phyloP scores from a whole-genome alignment of 2,329 filamentous ascomycete genomes.

The Neopestalotiopsis sp. region DNA sequence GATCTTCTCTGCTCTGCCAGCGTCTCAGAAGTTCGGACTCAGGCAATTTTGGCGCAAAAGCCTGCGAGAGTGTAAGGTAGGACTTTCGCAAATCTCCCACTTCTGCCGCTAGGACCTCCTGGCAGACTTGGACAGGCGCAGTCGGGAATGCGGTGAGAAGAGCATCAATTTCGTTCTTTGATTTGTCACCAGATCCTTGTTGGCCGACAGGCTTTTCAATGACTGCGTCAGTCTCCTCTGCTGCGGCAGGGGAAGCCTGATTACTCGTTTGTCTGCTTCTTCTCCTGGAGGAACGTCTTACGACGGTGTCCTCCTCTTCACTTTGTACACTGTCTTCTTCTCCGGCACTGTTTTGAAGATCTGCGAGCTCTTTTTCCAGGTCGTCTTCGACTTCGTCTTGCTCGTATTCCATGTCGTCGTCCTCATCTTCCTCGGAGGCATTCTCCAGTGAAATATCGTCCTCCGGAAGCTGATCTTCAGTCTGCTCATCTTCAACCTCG shows the following conservation, averaged over 20 bases:
- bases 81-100: slow-evolving; percentile 42
- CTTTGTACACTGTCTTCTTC: background rate
- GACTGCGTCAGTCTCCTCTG: background rate
- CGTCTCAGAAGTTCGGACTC: slow-evolving; percentile 24
- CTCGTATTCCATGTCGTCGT: slow-evolving; percentile 26
- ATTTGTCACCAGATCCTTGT: background rate
- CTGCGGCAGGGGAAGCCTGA: background rate
- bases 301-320: slow-evolving; percentile 29
- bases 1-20: slow-evolving; percentile 5
- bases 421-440: slow-evolving; percentile 27
- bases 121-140: slow-evolving; percentile 40
- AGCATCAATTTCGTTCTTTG: slow-evolving; percentile 36
- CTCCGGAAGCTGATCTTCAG: background rate
- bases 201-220: background rate
- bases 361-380: slow-evolving; percentile 50
- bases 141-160: slow-evolving; percentile 51
- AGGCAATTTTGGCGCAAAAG: slow-evolving; percentile 37
- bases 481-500: background rate
- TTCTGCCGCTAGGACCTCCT: slow-evolving; percentile 41
- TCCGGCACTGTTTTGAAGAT: slow-evolving; percentile 26
- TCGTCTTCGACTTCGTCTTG: slow-evolving; percentile 33
- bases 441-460: background rate
- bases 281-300: slow-evolving; percentile 1
- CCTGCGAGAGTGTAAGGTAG: slow-evolving; percentile 42
- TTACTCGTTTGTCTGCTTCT: background rate